Evolutionary conservation across 1,284 basidiomycete genomes (phyloP), one percentile per base, ranked within the genome.

Genomic region (Microstroma glucosiphilum): DNA sequence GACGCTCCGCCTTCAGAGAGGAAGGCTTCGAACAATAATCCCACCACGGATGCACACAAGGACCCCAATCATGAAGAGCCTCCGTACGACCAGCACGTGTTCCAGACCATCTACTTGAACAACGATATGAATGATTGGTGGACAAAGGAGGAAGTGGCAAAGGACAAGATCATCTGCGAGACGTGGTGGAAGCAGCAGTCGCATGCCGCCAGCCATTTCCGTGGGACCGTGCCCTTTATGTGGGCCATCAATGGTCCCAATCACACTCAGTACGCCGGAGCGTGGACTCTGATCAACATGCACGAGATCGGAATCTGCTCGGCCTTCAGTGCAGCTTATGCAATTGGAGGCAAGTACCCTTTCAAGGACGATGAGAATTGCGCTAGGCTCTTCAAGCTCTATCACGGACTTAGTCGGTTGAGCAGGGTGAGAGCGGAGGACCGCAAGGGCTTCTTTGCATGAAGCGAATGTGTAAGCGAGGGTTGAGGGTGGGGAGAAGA

Each of bases 141-240:
- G 85, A 84, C 84, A 1, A 81, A 82, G 63, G 78, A 79, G 51
- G 84, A 85, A 59, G 85, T 87, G 61, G 68, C 78, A 11, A 75
- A 80, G 40, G 81, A 83, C 56, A 83, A 84, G 73, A 80, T 83
- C 60, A 84, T 86, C 54, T 68, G 81, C 64, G 81, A 85, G 69
- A 85, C 85, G 71, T 85, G 84, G 85, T 85, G 85, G 85, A 85
- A 85, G 73, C 85, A 86, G 70, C 84, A 85, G 70, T 83, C 82
- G 57, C 84, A 85, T 70, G 81, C 84, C 9, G 85, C 84, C 83
- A 83, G 85, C 9, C 85, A 85, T 74, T 86, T 86, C 68, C 82
- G 82, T 8, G 71, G 60, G 37, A 71, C 72, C 9, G 86, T 87
- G 1, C 85, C 85, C 17, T 86, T 83, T 83, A 83, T 87, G 81